A percentile compares a stretch with the other conserved stretches of the same genome.
Conservation (phyloP, 2,329 filamentous ascomycete genomes). For the Chaetomiaceae sp. region DNA sequence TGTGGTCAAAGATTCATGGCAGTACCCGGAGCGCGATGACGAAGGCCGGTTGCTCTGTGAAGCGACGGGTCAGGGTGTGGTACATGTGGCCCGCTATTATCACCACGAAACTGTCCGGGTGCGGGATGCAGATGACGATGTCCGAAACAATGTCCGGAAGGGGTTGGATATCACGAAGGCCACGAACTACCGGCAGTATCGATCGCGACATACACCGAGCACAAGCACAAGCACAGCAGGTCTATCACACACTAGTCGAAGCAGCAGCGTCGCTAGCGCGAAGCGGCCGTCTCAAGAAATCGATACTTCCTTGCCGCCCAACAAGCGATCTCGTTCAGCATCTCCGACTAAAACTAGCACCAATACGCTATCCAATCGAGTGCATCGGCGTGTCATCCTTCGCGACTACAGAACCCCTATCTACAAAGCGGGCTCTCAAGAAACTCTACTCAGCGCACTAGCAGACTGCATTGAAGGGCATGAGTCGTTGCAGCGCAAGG, state of each 20-base stretch:
- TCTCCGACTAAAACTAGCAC: not conserved
- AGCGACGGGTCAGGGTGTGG: no score
- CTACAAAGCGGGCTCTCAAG: slow-evolving; percentile 1
- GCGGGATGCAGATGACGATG: no score
- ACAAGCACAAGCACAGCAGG: not conserved
- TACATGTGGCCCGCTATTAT: no score
- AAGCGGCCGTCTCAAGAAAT: slow-evolving; percentile 1
- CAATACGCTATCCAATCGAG: slow-evolving; percentile 1
- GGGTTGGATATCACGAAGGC: no score
- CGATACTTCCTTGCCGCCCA: not conserved
- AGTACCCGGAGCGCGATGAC: no score
- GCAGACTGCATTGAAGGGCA: slow-evolving; percentile 6
- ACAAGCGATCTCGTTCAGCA: slow-evolving; percentile 2
- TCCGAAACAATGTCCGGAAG: no score
- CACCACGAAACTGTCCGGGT: no score
- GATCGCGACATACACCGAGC: no score
- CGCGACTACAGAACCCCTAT: not conserved
- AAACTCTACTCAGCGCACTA: not conserved
- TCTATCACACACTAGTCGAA: not conserved
- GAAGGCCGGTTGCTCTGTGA: no score
- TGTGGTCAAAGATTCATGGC: no score
- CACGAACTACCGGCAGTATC: no score
- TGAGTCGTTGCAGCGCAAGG: not conserved
- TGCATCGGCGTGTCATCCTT: slow-evolving; percentile 3
- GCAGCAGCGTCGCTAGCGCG: not conserved